These are phyloP conservation scores for Yarrowia sp. DNA, from an alignment of 805 yeast species.

Conservation along the genomic window DNA sequence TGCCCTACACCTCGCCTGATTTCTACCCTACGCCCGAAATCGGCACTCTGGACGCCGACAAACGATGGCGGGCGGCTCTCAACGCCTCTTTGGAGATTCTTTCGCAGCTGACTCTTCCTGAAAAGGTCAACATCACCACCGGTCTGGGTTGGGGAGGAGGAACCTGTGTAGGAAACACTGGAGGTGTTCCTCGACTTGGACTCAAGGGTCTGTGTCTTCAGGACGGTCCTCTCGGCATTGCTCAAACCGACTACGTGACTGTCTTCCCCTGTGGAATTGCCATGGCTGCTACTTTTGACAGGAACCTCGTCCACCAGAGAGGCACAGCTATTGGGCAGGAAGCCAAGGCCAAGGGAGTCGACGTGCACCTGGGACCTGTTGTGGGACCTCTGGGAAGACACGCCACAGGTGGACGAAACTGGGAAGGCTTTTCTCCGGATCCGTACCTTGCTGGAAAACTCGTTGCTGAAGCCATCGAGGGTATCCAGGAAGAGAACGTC, in stretches of 20 bases:
- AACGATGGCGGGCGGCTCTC: conserved; percentile 4
- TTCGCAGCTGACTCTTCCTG: background rate
- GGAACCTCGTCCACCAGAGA: conserved; percentile 57
- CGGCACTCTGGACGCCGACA: conserved; percentile 2
- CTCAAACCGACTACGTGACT: conserved; percentile 61
- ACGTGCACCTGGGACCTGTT: conserved; percentile 63
- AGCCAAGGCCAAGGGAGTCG: conserved; percentile 61
- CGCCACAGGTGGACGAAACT: conserved; percentile 67
- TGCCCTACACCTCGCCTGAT: background rate
- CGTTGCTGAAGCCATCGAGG: background rate
- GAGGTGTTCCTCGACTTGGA: conserved; percentile 61
- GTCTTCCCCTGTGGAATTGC: conserved; percentile 67
- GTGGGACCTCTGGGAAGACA: conserved; percentile 67
- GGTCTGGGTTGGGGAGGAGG: conserved; percentile 18
- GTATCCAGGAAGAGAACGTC: conserved; percentile 6
- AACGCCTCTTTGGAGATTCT: background rate
- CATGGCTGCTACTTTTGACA: conserved; percentile 64
- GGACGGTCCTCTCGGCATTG: conserved; percentile 68
- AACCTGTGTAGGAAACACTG: conserved; percentile 44
- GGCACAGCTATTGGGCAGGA: conserved; percentile 67
- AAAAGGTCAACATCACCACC: conserved; percentile 26
- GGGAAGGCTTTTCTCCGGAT: conserved; percentile 15
- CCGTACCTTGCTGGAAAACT: conserved; percentile 10
- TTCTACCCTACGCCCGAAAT: conserved; percentile 15
- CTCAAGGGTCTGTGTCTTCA: conserved; percentile 64